Conservation (phyloP, 164 flowering plant species). For the Aristolochia contorta region DNA sequence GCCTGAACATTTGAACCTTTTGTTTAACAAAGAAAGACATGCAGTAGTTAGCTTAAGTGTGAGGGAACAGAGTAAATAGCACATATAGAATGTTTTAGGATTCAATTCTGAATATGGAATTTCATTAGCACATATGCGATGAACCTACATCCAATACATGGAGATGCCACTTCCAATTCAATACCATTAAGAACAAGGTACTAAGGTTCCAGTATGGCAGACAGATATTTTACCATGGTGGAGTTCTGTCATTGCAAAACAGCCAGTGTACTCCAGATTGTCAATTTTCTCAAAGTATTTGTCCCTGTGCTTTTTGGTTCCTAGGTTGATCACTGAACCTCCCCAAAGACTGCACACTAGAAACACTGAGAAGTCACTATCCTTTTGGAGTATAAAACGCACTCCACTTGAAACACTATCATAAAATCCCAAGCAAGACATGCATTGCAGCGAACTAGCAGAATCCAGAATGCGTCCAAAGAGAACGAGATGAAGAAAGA, state of each 20-base stretch:
- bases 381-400: neutral
- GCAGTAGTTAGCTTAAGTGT: too few species aligned
- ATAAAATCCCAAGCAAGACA: neutral
- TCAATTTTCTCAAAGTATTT: slow-evolving; percentile 81
- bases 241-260: slow-evolving; percentile 99
- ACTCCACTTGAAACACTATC: neutral
- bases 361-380: neutral
- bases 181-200: too few species aligned
- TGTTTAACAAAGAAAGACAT: slow-evolving; percentile 9
- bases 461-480: neutral
- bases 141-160: too few species aligned
- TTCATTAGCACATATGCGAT: too few species aligned
- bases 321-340: slow-evolving; percentile 77
- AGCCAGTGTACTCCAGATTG: slow-evolving; percentile 76
- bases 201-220: too few species aligned
- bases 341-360: slow-evolving; percentile 80
- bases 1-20: slow-evolving; percentile 99
- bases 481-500: too few species aligned
- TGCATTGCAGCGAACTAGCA: neutral
- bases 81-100: too few species aligned
- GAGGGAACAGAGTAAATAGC: too few species aligned
- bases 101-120: too few species aligned
- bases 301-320: slow-evolving; percentile 81
- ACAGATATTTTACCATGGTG: slow-evolving; percentile 59
- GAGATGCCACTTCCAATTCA: too few species aligned